Conservation (phyloP, 164 flowering plant species). For the grape (Vitis vinifera) region DNA sequence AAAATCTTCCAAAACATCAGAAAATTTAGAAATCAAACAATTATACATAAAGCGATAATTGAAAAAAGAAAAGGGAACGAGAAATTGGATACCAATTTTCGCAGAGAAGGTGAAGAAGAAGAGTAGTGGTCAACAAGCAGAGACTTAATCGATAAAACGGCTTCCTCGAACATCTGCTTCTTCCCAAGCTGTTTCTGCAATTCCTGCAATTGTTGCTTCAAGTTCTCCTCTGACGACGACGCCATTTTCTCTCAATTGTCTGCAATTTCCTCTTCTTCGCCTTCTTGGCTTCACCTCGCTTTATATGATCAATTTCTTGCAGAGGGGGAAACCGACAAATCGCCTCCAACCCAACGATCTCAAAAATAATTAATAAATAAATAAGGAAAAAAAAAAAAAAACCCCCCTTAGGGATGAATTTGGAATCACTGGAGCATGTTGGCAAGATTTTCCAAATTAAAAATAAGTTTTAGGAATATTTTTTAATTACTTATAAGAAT, state of each 20-base stretch:
- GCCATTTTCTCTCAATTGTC: constrained; percentile 17
- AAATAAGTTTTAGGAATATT: too few relatives aligned
- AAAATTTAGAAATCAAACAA: not conserved
- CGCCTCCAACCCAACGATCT: too few relatives aligned
- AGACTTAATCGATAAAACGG: constrained; percentile 57
- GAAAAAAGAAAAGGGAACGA: not conserved
- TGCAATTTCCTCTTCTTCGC: not conserved
- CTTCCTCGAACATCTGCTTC: constrained; percentile 74
- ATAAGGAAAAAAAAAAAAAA: too few relatives aligned
- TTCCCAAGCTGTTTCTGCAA: constrained; percentile 75
- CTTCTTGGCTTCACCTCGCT: not conserved
- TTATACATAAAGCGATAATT: not conserved
- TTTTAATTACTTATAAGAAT: too few relatives aligned
- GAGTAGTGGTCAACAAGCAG: constrained; percentile 48
- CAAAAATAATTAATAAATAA: too few relatives aligned
- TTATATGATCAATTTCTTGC: not conserved
- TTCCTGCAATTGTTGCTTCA: constrained; percentile 54
- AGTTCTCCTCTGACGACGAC: constrained; percentile 36
- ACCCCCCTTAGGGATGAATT: too few relatives aligned
- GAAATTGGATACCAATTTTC: constrained; percentile 41
- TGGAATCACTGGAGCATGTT: too few relatives aligned
- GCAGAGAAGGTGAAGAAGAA: constrained; percentile 79
- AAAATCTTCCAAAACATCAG: not conserved
- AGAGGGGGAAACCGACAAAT: not conserved
- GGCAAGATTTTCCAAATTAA: too few relatives aligned